phyloP scores from a whole-genome alignment of 2,329 filamentous ascomycete genomes.

The Fusarium sp. region DNA sequence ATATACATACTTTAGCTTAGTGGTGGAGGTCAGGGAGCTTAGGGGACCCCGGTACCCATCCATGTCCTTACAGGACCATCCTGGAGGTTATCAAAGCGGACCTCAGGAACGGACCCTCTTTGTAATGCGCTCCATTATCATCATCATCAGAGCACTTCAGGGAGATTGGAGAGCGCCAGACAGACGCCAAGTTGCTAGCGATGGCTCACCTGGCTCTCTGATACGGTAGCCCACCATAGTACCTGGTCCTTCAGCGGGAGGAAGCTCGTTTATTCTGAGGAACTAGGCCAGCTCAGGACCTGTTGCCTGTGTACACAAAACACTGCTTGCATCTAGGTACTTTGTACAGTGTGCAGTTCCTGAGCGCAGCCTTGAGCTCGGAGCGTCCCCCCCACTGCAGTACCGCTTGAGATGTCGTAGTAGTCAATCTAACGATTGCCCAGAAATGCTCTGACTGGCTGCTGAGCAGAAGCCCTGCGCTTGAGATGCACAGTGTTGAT shows the following conservation, averaged over 20 bases:
- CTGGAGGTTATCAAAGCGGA: conserved; percentile 31
- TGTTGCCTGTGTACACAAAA: conserved; percentile 26
- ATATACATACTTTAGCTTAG: conserved; percentile 17
- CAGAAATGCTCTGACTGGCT: conserved; percentile 18
- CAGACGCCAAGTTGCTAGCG: conserved; percentile 7
- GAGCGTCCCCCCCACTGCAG: conserved; percentile 25
- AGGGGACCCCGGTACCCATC: conserved; percentile 11
- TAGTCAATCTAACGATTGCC: conserved; percentile 29
- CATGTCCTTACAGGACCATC: conserved; percentile 20
- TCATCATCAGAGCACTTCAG: conserved; percentile 18
- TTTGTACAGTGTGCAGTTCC: conserved; percentile 35
- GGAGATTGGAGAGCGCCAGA: conserved; percentile 18
- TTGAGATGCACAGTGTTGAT: conserved; percentile 15
- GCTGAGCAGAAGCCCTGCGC: conserved; percentile 5
- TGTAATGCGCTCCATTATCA: conserved; percentile 28
- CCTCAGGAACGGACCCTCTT: conserved; percentile 27
- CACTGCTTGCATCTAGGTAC: conserved; percentile 30
- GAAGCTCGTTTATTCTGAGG: conserved; percentile 2
- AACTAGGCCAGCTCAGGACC: neutral
- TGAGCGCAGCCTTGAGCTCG: conserved; percentile 47
- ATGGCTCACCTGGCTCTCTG: conserved; percentile 6
- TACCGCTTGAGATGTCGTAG: conserved; percentile 26
- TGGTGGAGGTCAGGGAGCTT: conserved; percentile 9
- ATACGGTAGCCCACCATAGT: conserved; percentile 1
- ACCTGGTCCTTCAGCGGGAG: neutral